Base-by-base conservation (phyloP, 768 basidiomycete genomes). In the Dictyophora rubrovolvata region DNA sequence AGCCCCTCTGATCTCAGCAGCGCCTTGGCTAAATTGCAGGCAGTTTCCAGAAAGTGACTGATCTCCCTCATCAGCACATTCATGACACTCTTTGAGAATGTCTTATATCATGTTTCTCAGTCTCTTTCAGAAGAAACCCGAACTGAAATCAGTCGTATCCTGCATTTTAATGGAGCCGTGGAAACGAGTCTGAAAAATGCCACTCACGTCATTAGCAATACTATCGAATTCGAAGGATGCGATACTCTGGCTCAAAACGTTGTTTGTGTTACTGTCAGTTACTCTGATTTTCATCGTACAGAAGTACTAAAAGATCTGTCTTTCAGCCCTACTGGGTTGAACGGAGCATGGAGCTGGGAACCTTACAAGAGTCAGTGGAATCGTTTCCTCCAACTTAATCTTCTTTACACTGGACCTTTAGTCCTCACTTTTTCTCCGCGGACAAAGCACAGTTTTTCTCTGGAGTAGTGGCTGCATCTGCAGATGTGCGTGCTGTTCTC, bases 381-480 rank as follows among this genome's bases (percentile, higher is more conserved):
- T 28, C 17, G 33, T 3, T 21, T 34, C 23, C 16, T 62, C 21
- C 42, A 18, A 46, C 14, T 21, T 18, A 22, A 57, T n/a, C 3
- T 49, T 46, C 48, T 55, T 14, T 59, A 63, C 36, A 46, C 22
- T 60, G 36, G 60, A 21, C 20, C 10, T 28, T 56, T 21, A 84
- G 82, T 21, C 67, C 82, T 6, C 69, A 78, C 22, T 81, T 75
- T 66, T 93, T 84, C 72, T 93, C 91, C 1, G 75, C 89, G 1
- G 84, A 92, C 68, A 87, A 88, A 0, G 69, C 77, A 0, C 81
- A 83, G 76, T 77, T 93, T 52, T 94, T 95, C 72, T 93, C 91
- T 7, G 89, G 89, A 1, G 75, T 93, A 18, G 79, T 87, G 10
- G 87, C 84, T 0, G 85, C 85, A 65, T 81, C 84, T 2, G 76